Percentiles rank a stretch among this genome's conserved stretches.
Evolutionary conservation across 169 alveolate species (phyloP).

Genomic region (Babesia ovata): DNA sequence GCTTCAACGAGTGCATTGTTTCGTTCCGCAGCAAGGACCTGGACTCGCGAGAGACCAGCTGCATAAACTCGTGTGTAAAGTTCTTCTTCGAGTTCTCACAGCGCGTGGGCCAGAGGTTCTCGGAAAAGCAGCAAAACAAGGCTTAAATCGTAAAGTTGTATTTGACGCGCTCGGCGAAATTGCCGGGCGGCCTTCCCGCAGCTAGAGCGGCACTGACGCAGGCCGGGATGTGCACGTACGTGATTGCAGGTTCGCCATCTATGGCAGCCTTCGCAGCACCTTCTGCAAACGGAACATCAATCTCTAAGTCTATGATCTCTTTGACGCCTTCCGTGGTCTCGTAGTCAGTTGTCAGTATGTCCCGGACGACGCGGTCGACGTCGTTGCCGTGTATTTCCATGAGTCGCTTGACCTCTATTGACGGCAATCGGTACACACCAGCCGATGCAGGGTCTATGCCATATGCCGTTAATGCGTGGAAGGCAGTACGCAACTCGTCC

Average conservation of each 20-base stretch:
- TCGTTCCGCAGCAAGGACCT: constrained; percentile 76
- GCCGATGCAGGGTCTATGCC: constrained; percentile 17
- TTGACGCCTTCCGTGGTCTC: not conserved
- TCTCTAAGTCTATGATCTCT: not conserved
- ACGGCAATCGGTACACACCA: constrained; percentile 29
- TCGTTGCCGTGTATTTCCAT: constrained; percentile 32
- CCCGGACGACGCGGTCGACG: constrained; percentile 17
- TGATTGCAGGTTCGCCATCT: constrained; percentile 8
- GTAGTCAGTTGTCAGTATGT: constrained; percentile 1
- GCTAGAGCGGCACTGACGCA: constrained; percentile 29
- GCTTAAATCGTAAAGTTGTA: constrained; percentile 58
- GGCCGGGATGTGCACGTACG: constrained; percentile 38
- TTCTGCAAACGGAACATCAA: constrained; percentile 17
- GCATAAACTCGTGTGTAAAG: constrained; percentile 78
- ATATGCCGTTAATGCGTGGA: constrained; percentile 20
- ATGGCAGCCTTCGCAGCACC: not conserved
- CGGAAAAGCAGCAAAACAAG: constrained; percentile 70
- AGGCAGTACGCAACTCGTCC: constrained; percentile 29
- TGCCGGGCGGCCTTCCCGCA: constrained; percentile 5
- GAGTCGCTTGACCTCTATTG: constrained; percentile 29
- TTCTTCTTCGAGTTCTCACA: constrained; percentile 77
- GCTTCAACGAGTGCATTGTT: constrained; percentile 76
- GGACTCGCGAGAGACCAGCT: constrained; percentile 72
- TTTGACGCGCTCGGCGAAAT: constrained; percentile 30
- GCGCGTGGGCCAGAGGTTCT: constrained; percentile 73